Conservation (phyloP, 352 stramenopile species). For the Phytophthora citrophthora region DNA sequence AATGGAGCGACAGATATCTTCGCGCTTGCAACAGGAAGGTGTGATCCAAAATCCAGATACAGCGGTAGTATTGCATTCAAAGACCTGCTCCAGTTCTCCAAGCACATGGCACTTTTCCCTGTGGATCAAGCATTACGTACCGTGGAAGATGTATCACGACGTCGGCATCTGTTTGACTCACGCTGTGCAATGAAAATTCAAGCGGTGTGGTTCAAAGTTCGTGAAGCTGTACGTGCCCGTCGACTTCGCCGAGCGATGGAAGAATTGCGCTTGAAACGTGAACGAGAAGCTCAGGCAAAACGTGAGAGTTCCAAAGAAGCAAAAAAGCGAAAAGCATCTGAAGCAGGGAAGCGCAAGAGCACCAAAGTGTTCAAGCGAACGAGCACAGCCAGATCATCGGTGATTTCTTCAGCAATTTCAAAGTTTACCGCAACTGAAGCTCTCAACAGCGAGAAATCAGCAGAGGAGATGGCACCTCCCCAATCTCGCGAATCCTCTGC, state of each 20-base stretch:
- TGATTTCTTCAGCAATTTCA: constrained; percentile 14
- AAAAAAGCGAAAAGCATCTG: constrained; percentile 32
- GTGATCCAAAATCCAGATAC: constrained; percentile 22
- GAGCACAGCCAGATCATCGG: constrained; percentile 12
- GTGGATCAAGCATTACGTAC: constrained; percentile 68
- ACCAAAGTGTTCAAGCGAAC: constrained; percentile 28
- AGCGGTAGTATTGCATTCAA: constrained; percentile 52
- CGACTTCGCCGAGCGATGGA: constrained; percentile 54
- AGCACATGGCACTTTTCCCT: constrained; percentile 70
- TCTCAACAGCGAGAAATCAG: background rate
- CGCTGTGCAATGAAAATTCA: constrained; percentile 71
- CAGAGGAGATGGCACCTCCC: background rate
- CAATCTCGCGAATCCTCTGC: background rate
- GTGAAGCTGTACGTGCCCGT: constrained; percentile 45
- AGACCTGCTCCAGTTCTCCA: constrained; percentile 70
- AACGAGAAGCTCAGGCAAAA: constrained; percentile 46
- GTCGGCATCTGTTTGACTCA: constrained; percentile 52
- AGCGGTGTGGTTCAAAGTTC: constrained; percentile 58
- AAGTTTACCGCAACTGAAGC: background rate
- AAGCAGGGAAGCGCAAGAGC: constrained; percentile 24
- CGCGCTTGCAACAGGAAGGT: constrained; percentile 32
- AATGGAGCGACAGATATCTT: constrained; percentile 43
- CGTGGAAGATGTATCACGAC: constrained; percentile 61
- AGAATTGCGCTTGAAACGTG: constrained; percentile 47
- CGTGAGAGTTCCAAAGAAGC: constrained; percentile 30